Base-by-base conservation (phyloP, 345 rosid species). In the Clausena lansium region DNA sequence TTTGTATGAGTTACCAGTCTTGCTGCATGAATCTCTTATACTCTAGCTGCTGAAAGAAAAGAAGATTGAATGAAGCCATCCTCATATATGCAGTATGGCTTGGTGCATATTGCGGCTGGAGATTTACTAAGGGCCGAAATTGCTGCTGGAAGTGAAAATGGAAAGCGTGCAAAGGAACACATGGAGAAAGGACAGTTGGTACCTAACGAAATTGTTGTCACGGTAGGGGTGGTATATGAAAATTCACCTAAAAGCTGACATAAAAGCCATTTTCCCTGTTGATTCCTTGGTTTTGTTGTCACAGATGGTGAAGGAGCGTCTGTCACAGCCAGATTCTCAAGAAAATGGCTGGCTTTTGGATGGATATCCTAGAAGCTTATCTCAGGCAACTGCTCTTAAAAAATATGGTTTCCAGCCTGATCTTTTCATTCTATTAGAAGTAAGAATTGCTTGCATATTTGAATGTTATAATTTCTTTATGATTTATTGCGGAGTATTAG, bases 291-390 rank as follows among this genome's bases (percentile, higher is more conserved):
- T 50, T 78, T 80, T 83, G 36, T 33, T 77, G 14, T 67, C 82
- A 71, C 62, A 90, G 97, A 91, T 95, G 99, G 98, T 95, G 55
- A 95, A 90, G 89, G 93, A 93, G 41, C 92, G 94, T 61, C 81
- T 95, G 24, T 78, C 79, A 30, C 91, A 88, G 87, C 84, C 89
- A 15, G 98, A 95, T 86, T 87, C 98, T 77, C 78, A 83, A 77
- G 87, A 90, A 81, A 90, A 86, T 9, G 99, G 98, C 32, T 95
- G 99, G 99, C 97, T 95, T 84, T 85, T 95, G 79, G 99, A 95
- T 91, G 99, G 98, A 77, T 95, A 91, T 64, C 99, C 99, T 54
- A 86, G 99, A 82, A 95, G 99, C 85, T 82, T 77, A 79, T 93
- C 96, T 5, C 98, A 95, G 85, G 98, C 96, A 70, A 85, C 86